Evolutionary conservation across 768 basidiomycete species (phyloP).

Genomic region (Phylloporus arenicola): DNA sequence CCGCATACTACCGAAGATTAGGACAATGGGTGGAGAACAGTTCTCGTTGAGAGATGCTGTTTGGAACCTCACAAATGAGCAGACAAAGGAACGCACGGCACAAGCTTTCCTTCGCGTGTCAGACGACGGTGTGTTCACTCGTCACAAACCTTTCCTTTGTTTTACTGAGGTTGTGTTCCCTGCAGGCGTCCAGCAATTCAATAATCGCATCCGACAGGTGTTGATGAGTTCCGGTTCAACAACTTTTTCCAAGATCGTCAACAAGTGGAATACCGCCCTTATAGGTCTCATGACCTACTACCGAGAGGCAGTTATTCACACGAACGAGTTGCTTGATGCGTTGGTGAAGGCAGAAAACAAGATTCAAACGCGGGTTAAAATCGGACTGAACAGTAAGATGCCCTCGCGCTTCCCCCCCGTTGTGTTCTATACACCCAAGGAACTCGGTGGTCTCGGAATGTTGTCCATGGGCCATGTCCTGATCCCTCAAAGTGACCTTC

Average conservation of each 20-base stretch:
- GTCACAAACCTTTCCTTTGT: background rate
- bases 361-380: slow-evolving; percentile 99
- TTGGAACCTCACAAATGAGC: slow-evolving; percentile 96
- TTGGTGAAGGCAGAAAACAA: slow-evolving; percentile 99
- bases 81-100: slow-evolving; percentile 95
- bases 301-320: slow-evolving; percentile 95
- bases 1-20: slow-evolving; percentile 92
- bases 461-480: slow-evolving; percentile 99
- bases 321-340: slow-evolving; percentile 91
- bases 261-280: slow-evolving; percentile 95
- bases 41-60: slow-evolving; percentile 95
- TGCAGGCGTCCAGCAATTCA: slow-evolving; percentile 88
- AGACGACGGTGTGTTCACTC: slow-evolving; percentile 62
- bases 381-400: slow-evolving; percentile 99
- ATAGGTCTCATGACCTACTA: slow-evolving; percentile 98
- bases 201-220: slow-evolving; percentile 94
- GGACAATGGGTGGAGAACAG: slow-evolving; percentile 93
- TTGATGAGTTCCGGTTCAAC: slow-evolving; percentile 98
- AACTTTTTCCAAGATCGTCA: slow-evolving; percentile 98
- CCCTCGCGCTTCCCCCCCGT: slow-evolving; percentile 97
- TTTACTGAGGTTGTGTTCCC: slow-evolving; percentile 3
- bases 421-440: slow-evolving; percentile 96
- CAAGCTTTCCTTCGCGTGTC: slow-evolving; percentile 98
- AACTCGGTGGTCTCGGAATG: slow-evolving; percentile 97
- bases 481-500: slow-evolving; percentile 94